phyloP scores from a whole-genome alignment of 2,329 filamentous ascomycete species.

The Colletotrichum lupini region DNA sequence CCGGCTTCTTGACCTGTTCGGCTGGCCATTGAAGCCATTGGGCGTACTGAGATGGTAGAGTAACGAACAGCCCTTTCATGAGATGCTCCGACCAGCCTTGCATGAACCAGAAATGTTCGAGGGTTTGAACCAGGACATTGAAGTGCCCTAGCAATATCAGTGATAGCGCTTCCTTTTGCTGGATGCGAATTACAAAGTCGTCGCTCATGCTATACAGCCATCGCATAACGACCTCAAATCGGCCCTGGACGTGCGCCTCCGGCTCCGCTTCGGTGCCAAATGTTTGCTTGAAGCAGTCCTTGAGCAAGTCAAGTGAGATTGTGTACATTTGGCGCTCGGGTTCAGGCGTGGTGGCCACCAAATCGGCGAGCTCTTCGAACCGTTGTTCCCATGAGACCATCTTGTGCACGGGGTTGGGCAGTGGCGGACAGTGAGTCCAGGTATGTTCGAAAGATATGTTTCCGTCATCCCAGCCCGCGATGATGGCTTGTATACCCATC shows the following conservation, averaged over 20 bases:
- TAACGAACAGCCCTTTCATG: slow-evolving; percentile 25
- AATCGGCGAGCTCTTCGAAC: slow-evolving; percentile 26
- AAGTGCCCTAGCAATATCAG: slow-evolving; percentile 37
- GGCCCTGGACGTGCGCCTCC: background rate
- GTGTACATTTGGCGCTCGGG: slow-evolving; percentile 9
- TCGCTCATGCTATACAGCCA: slow-evolving; percentile 36
- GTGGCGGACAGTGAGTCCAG: slow-evolving; percentile 7
- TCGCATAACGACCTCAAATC: slow-evolving; percentile 31
- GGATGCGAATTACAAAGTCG: slow-evolving; percentile 25
- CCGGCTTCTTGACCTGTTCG: slow-evolving; percentile 9
- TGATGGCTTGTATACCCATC: slow-evolving; percentile 29
- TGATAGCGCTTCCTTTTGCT: slow-evolving; percentile 29
- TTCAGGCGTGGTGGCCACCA: slow-evolving; percentile 22
- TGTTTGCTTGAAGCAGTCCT: slow-evolving; percentile 28
- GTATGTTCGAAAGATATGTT: slow-evolving; percentile 17
- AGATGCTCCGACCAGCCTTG: slow-evolving; percentile 38
- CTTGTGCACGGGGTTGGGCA: slow-evolving; percentile 6
- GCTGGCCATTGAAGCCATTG: slow-evolving; percentile 22
- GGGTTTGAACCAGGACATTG: slow-evolving; percentile 30
- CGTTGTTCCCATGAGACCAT: slow-evolving; percentile 35
- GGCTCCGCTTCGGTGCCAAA: slow-evolving; percentile 31
- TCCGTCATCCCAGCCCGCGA: slow-evolving; percentile 33
- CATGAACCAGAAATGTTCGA: slow-evolving; percentile 39
- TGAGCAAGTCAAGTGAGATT: background rate
- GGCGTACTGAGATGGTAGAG: slow-evolving; percentile 2